Evolutionary conservation across 352 stramenopile genomes (phyloP), one percentile per base, ranked within the genome.

Genomic region (Phytophthora ohioensis): DNA sequence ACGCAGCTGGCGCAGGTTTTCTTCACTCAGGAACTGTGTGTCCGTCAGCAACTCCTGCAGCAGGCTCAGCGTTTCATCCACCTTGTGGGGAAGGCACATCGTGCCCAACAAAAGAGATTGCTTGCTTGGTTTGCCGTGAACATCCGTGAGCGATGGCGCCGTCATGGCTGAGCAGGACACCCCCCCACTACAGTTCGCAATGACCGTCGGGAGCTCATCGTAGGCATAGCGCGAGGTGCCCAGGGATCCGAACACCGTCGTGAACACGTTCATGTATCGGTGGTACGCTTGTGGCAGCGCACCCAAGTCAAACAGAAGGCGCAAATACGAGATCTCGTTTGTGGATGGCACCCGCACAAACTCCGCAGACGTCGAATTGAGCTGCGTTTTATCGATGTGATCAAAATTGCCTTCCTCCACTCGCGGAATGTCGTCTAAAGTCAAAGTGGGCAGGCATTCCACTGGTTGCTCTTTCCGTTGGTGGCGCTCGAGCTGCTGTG

Each of bases 301-400:
- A 35, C 47, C 49, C 56, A 84, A 71, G 55, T 95, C 83, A 64
- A 91, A 94, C 11, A 88, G 66, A 47, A 95, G 62, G 2, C 88
- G 88, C 17, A 95, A 68, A 64, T 95, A 95, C 60, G 86, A 89
- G 66, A 95, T 83, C 61, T 93, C 88, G 73, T 94, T 93, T 10
- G 87, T 95, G 31, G 88, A 92, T 31, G 87, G 82, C 39, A 92
- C 83, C 10, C 84, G 64, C 11, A 92, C 83, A 54, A 91, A 91
- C 59, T 94, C 81, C 31, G 56, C 36, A 1, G 69, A 64, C 30
- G 60, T 77, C 17, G 80, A 69, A 34, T 71, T 63, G 11, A 85
- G 67, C 30, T 81, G 63, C 30, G 64, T 69, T n/a, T 78, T 67
- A 30, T 90, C 71, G 30, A 86, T 84, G 4, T 74, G 60, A 41